These are phyloP conservation scores for Ceratobasidium sp. DNA, from an alignment of 1,284 basidiomycete genomes.

Conservation along the genomic window DNA sequence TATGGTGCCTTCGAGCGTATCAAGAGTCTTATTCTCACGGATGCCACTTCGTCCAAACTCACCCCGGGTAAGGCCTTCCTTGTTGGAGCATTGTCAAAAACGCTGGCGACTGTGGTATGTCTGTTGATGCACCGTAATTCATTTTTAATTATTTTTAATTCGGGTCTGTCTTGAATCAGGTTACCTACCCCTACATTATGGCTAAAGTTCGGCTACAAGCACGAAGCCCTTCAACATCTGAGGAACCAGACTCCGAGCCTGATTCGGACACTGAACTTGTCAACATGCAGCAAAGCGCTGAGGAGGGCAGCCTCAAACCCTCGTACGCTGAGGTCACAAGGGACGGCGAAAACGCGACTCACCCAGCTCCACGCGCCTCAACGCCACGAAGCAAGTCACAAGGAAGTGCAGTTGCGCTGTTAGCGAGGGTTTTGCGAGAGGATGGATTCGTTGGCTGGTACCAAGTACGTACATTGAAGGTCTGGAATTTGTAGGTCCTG, in stretches of 20 bases:
- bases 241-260: constrained; percentile 53
- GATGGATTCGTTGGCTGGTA: constrained; percentile 94
- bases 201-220: constrained; percentile 98
- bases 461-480: constrained; percentile 78
- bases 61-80: constrained; percentile 86
- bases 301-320: constrained; percentile 58
- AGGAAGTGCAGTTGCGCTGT: constrained; percentile 80
- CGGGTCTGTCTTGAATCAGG: constrained; percentile 61
- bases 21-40: constrained; percentile 75
- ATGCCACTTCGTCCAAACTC: constrained; percentile 67
- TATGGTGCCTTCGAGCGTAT: constrained; percentile 96
- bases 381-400: constrained; percentile 61
- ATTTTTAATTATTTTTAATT: not conserved
- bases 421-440: constrained; percentile 78
- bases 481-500: not conserved
- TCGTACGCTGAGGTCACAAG: constrained; percentile 48
- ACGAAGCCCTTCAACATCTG: constrained; percentile 56
- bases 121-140: constrained; percentile 28
- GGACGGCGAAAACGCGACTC: constrained; percentile 40
- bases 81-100: constrained; percentile 95
- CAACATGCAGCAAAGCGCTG: constrained; percentile 64
- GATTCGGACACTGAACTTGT: constrained; percentile 51
- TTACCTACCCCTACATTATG: constrained; percentile 94
- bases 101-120: constrained; percentile 92
- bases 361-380: not conserved